Evolutionary conservation across 805 yeast genomes (phyloP).

Genomic region (Candida endomychidarum): DNA sequence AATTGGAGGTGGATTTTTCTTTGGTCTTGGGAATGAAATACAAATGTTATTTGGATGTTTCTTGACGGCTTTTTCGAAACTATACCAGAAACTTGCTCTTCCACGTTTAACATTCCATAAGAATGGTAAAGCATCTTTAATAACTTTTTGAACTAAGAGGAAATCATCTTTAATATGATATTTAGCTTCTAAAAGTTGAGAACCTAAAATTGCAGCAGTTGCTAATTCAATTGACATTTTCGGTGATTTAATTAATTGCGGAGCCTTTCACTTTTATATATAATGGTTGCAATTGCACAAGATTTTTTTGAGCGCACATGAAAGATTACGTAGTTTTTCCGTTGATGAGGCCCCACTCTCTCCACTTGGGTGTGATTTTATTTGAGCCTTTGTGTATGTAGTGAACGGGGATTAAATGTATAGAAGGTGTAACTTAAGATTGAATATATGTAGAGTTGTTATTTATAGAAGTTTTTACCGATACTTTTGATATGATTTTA

Average conservation of each 20-base stretch:
- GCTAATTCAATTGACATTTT: conserved; percentile 31
- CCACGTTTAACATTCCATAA: conserved; percentile 34
- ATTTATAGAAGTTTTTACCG: too few relatives aligned
- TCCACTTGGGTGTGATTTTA: neutral
- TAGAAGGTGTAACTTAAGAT: too few relatives aligned
- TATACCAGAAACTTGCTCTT: conserved; percentile 66
- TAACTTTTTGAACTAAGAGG: conserved; percentile 45
- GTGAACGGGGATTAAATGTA: too few relatives aligned
- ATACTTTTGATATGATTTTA: too few relatives aligned
- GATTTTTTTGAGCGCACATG: conserved; percentile 6
- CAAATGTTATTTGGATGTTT: conserved; percentile 55
- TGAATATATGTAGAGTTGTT: too few relatives aligned
- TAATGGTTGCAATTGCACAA: conserved; percentile 2
- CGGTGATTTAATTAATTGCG: neutral
- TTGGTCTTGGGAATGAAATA: conserved; percentile 59
- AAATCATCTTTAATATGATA: conserved; percentile 53
- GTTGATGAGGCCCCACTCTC: neutral
- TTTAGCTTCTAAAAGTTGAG: conserved; percentile 49
- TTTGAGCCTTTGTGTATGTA: too few relatives aligned
- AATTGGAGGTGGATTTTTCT: conserved; percentile 25
- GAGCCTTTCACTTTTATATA: conserved; percentile 3
- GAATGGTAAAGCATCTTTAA: conserved; percentile 43
- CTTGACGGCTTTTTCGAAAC: conserved; percentile 56
- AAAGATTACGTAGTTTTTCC: neutral
- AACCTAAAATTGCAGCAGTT: conserved; percentile 43